These are phyloP conservation scores for Saccharata proteae DNA, from an alignment of 2,329 filamentous ascomycete species.

Conservation along the genomic window DNA sequence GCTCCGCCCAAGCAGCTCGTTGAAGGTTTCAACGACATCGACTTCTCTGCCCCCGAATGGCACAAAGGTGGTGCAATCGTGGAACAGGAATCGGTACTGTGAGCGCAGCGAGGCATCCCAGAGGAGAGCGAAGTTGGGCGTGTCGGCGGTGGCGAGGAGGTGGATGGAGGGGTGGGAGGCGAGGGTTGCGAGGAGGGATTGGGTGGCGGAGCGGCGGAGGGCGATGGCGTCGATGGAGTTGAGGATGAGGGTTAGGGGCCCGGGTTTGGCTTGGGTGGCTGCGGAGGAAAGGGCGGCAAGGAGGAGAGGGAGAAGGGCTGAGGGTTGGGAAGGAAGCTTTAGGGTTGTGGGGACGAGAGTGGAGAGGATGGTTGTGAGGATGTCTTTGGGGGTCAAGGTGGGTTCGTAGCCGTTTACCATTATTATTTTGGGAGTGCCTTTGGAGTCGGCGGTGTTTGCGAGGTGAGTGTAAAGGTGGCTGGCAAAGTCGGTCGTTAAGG, in stretches of 20 bases:
- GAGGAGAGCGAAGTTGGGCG: constrained; percentile 72
- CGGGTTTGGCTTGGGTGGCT: constrained; percentile 23
- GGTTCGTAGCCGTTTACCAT: constrained; percentile 77
- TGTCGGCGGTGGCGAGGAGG: constrained; percentile 73
- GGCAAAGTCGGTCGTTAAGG: constrained; percentile 63
- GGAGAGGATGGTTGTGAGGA: constrained; percentile 55
- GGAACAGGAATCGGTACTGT: constrained; percentile 76
- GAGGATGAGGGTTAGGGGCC: constrained; percentile 39
- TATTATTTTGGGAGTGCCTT: constrained; percentile 50
- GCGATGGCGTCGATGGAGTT: constrained; percentile 77
- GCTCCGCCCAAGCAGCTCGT: constrained; percentile 72
- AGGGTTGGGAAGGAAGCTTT: constrained; percentile 52
- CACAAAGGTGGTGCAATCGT: constrained; percentile 85
- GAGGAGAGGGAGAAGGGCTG: constrained; percentile 56
- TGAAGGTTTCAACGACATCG: constrained; percentile 81
- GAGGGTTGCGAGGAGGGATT: constrained; percentile 63
- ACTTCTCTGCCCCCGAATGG: constrained; percentile 54
- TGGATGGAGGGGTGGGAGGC: constrained; percentile 60
- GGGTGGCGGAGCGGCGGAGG: constrained; percentile 58
- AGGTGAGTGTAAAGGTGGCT: constrained; percentile 49
- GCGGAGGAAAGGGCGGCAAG: constrained; percentile 46
- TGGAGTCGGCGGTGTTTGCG: constrained; percentile 16
- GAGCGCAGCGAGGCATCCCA: constrained; percentile 84
- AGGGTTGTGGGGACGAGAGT: constrained; percentile 42
- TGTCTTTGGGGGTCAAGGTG: constrained; percentile 53